Percentiles rank a stretch among this genome's conserved stretches.
Evolutionary conservation across 129 eudicot species (phyloP).

Genomic region (Artemisia argyi): DNA sequence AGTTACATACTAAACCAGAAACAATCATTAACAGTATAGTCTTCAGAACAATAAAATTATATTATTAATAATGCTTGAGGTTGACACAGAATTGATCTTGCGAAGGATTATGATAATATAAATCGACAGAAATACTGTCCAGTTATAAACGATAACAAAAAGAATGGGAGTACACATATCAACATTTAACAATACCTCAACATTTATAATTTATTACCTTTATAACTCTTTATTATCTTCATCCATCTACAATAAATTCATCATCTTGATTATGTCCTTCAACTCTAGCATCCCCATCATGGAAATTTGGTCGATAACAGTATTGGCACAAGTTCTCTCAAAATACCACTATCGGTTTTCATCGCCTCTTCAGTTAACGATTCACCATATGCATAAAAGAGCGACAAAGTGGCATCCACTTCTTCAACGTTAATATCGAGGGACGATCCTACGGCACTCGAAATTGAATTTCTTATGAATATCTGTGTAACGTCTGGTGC

Average conservation of each 20-base stretch:
- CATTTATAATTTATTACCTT: background rate
- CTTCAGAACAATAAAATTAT: background rate
- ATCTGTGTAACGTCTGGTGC: slow-evolving; percentile 89
- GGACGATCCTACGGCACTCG: slow-evolving; percentile 64
- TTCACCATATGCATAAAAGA: slow-evolving; percentile 85
- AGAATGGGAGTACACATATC: background rate
- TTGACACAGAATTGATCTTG: background rate
- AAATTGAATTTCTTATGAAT: slow-evolving; percentile 65
- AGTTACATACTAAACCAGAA: background rate
- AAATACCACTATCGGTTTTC: slow-evolving; percentile 71
- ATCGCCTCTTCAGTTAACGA: slow-evolving; percentile 78
- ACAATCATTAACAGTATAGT: background rate
- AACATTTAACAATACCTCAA: background rate
- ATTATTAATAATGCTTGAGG: background rate
- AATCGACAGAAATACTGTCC: slow-evolving; percentile 4
- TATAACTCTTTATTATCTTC: slow-evolving; percentile 4
- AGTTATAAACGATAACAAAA: background rate
- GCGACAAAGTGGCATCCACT: slow-evolving; percentile 92
- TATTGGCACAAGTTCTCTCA: slow-evolving; percentile 84
- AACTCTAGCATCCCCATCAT: slow-evolving; percentile 77
- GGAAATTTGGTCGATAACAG: slow-evolving; percentile 81
- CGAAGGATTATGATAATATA: background rate
- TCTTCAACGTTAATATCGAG: slow-evolving; percentile 79
- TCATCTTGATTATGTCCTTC: slow-evolving; percentile 82
- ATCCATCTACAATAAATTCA: slow-evolving; percentile 85